phyloP scores from a whole-genome alignment of 2,329 filamentous ascomycete genomes.

The Apiospora hydei region DNA sequence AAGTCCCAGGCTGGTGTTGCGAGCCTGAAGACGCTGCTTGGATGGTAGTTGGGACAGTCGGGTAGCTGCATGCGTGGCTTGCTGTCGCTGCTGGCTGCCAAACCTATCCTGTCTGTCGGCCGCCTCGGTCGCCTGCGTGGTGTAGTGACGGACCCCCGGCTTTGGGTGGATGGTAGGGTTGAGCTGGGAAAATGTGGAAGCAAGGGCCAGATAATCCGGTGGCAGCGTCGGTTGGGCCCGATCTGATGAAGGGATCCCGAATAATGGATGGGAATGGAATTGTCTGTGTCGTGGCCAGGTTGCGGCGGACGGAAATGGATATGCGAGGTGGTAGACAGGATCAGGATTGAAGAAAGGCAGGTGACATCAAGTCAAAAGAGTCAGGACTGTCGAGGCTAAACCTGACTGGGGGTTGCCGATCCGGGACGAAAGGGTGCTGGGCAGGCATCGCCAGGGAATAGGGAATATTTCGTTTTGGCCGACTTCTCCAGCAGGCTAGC shows the following conservation, averaged over 20 bases:
- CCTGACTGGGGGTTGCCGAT: constrained; percentile 15
- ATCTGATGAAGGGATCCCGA: constrained; percentile 5
- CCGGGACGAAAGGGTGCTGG: not conserved
- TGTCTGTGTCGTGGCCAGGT: not conserved
- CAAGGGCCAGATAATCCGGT: not conserved
- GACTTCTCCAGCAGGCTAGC: constrained; percentile 5
- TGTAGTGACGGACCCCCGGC: not conserved
- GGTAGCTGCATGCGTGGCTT: constrained; percentile 16
- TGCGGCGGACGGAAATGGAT: not conserved
- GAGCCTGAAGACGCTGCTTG: not conserved
- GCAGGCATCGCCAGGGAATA: constrained; percentile 14
- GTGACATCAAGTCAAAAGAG: constrained; percentile 9
- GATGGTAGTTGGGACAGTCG: not conserved
- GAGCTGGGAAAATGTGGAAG: constrained; percentile 4
- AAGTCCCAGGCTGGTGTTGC: constrained; percentile 1
- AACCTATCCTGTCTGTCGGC: not conserved
- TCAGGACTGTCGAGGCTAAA: constrained; percentile 18
- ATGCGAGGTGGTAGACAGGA: constrained; percentile 3
- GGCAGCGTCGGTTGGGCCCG: not conserved
- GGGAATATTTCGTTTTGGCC: constrained; percentile 9
- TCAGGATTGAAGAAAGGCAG: not conserved
- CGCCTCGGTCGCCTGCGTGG: not conserved
- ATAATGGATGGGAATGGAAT: not conserved
- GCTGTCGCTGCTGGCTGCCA: not conserved
- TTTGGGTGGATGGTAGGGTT: not conserved